Evolutionary conservation across 306 rosid species (phyloP), one percentile per base, ranked within the genome.

Genomic region (Ammopiptanthus mongolicus): DNA sequence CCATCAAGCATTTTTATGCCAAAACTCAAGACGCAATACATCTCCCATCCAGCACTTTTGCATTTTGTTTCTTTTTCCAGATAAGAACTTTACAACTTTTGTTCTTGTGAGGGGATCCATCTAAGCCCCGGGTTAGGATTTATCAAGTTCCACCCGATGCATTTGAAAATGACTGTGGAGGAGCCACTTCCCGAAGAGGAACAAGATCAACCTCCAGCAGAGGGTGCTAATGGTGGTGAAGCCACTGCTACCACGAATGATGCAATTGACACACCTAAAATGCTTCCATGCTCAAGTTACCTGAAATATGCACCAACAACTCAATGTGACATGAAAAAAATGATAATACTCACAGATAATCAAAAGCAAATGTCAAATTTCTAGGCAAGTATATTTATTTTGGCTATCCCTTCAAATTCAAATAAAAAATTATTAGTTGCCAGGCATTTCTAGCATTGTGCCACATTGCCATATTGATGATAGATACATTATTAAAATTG

Each of bases 81-180:
- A n/a, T n/a, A n/a, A n/a, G n/a, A n/a, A n/a, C n/a, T n/a, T n/a
- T n/a, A n/a, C n/a, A n/a, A n/a, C n/a, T n/a, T n/a, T n/a, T 74
- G 96, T 94, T 22, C 83, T 94, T 25, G 97, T 94, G 53, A 94
- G 91, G 87, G 97, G 97, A 94, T 73, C 98, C 97, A 3, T 65
- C 95, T 3, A 94, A 94, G 83, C 98, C 98, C 0, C 97, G 91
- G 71, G 96, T 94, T 83, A 88, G 98, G 81, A 94, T 94, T 76
- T 94, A 94, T 70, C 96, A 94, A 82, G 97, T 94, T 77, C 97
- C 98, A 0, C 81, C 83, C 0, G 96, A 94, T 85, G 96, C 98
- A 0, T 94, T 94, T 79, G 97, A 94, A 77, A 94, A 94, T 22
- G 98, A 94, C 80, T 94, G 91, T 63, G 96, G 97, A 91, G 86